Base-by-base conservation (phyloP, 371 early-diverging fungal genomes). In the Mortierella sp. region DNA sequence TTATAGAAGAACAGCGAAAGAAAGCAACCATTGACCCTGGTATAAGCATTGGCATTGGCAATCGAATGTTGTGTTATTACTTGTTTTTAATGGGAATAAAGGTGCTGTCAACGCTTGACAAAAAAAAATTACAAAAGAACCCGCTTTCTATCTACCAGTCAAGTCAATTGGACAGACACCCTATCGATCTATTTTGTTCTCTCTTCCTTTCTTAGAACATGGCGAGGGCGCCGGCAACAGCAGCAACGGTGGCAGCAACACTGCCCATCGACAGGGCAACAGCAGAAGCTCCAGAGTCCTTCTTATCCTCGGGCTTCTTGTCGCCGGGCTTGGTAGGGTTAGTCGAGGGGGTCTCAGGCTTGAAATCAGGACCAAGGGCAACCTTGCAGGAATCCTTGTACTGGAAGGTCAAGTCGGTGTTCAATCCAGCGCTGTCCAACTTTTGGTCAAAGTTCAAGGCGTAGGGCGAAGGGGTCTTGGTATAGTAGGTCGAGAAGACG, bases 401-500 rank as follows among this genome's bases (percentile, higher is more conserved):
- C 68, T 85, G 76, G 73, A 68, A 76, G 31, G 24, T 47, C 68
- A 84, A 57, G 24, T 77, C 76, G 1, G 31, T 28, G 70, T 78
- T 78, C 54, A 72, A 72, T 9, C 3, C 48, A 13, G 14, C 60
- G 13, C 70, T 72, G 63, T 26, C 70, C 63, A 86, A 57, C 26
- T 74, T 47, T 70, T 80, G 86, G 1, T 19, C 77, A 79, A 86
- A 80, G 82, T 80, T 82, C 70, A 86, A 38, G 50, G 34, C n/a
- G 34, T 42, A 82, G 3, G 86, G 60, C 14, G 86, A 74, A 42
- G 86, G 86, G 42, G 42, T 80, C 80, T 85, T 85, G 48, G 70
- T 77, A 70, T 80, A 85, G 75, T 86, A 75, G 73, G 71, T 82
- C 19, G 80, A 77, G 68, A 86, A 86, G 78, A 86, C 73, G 82